Evolutionary conservation across 805 yeast species (phyloP).

Genomic region (Kluyveromyces aestuarii): DNA sequence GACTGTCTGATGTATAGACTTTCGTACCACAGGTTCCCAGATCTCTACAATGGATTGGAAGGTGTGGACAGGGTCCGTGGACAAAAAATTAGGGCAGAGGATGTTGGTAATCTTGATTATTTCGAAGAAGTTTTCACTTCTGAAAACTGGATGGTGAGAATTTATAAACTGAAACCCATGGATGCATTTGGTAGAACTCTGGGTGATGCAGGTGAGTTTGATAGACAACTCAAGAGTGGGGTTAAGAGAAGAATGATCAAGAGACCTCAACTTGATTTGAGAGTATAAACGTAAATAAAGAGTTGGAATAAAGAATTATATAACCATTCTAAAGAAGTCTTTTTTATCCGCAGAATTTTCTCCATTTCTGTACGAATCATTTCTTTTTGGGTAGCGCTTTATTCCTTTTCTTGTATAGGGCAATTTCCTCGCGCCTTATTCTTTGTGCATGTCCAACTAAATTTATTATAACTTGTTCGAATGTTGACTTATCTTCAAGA

Average conservation of each 20-base stretch:
- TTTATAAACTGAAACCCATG: conserved; percentile 81
- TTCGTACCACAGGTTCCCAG: conserved; percentile 81
- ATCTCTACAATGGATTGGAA: conserved; percentile 47
- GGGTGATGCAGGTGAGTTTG: conserved; percentile 46
- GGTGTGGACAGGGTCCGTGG: conserved; percentile 82
- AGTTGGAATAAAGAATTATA: background rate
- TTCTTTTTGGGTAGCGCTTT: conserved; percentile 4
- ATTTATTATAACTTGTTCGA: conserved; percentile 82
- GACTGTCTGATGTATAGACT: conserved; percentile 90
- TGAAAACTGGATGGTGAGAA: conserved; percentile 94
- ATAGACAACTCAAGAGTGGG: conserved; percentile 28
- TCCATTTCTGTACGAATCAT: background rate
- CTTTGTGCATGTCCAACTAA: conserved; percentile 86
- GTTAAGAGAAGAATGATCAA: conserved; percentile 35
- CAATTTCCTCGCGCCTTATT: conserved; percentile 44
- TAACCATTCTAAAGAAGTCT: background rate
- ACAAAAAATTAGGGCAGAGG: conserved; percentile 52
- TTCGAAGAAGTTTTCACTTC: conserved; percentile 92
- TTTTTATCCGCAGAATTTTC: background rate
- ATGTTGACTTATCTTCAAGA: conserved; percentile 59
- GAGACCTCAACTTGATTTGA: conserved; percentile 46
- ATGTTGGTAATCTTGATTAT: conserved; percentile 52
- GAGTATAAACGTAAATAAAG: conserved; percentile 19
- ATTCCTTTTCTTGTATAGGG: conserved; percentile 28
- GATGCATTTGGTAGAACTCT: conserved; percentile 82